phyloP scores from a whole-genome alignment of 1,139 yeast genomes.

The Scheffersomyces cryptocercus region DNA sequence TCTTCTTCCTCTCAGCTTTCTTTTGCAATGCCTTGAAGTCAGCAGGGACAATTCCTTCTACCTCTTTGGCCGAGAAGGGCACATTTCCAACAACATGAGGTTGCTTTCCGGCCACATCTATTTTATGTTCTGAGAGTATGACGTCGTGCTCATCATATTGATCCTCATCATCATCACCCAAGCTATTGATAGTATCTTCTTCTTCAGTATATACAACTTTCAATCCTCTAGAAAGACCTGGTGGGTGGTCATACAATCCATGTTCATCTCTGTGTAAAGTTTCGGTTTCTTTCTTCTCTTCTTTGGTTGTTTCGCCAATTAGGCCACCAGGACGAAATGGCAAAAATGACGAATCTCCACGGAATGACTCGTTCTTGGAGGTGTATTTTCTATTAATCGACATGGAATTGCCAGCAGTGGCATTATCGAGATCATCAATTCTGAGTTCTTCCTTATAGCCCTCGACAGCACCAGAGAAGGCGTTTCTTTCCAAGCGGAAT shows the following conservation, averaged over 20 bases:
- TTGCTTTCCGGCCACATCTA: neutral
- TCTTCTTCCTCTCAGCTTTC: conserved; percentile 29
- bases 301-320: conserved; percentile 30
- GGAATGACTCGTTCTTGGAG: conserved; percentile 58
- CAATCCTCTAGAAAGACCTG: conserved; percentile 78
- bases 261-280: conserved; percentile 64
- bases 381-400: conserved; percentile 71
- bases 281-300: conserved; percentile 30
- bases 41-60: conserved; percentile 78
- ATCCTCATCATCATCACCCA: conserved; percentile 13
- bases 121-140: conserved; percentile 4
- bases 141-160: conserved; percentile 6
- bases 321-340: conserved; percentile 97
- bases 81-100: conserved; percentile 2
- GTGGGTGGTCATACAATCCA: conserved; percentile 83
- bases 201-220: conserved; percentile 15
- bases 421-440: conserved; percentile 52
- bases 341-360: conserved; percentile 72
- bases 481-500: conserved; percentile 65
- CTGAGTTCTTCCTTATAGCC: conserved; percentile 63
- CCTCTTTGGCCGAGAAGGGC: conserved; percentile 45
- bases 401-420: conserved; percentile 66
- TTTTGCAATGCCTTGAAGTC: conserved; percentile 38
- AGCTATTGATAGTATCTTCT: conserved; percentile 8
- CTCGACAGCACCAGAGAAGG: conserved; percentile 69